Evolutionary conservation across 371 early-diverging fungal species (phyloP).

Genomic region (Actinomortierella wolfii): DNA sequence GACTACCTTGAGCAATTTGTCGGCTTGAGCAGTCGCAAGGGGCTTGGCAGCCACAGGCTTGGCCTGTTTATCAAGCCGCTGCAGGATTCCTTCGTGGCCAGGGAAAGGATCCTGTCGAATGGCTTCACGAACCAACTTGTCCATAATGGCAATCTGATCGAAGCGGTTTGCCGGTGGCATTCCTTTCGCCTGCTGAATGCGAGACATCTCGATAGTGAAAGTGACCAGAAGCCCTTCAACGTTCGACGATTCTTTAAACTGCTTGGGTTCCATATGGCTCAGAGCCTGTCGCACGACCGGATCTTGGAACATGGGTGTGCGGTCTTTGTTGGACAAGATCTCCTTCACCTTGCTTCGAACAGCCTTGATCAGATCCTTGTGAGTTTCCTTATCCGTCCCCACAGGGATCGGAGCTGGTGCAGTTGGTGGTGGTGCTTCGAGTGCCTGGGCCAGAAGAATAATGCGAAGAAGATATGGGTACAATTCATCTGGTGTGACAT

Average conservation of each 20-base stretch:
- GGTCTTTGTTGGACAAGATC: slow-evolving; percentile 23
- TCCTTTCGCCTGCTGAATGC: slow-evolving; percentile 29
- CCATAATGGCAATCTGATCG: slow-evolving; percentile 40
- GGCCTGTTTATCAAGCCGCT: slow-evolving; percentile 25
- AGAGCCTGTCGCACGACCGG: slow-evolving; percentile 37
- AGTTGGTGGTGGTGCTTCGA: slow-evolving; percentile 16
- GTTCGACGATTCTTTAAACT: slow-evolving; percentile 38
- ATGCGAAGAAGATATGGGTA: slow-evolving; percentile 37
- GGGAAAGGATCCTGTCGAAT: slow-evolving; percentile 36
- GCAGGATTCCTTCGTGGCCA: slow-evolving; percentile 33
- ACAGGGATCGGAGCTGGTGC: slow-evolving; percentile 13
- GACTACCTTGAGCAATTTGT: slow-evolving; percentile 33
- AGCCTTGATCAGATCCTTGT: slow-evolving; percentile 39
- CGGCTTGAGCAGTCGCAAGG: slow-evolving; percentile 23
- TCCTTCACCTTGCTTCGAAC: slow-evolving; percentile 28
- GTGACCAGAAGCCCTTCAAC: slow-evolving; percentile 30
- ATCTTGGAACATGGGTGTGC: slow-evolving; percentile 34
- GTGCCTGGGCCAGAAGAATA: slow-evolving; percentile 32
- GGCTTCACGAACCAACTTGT: slow-evolving; percentile 25
- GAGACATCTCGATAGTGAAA: slow-evolving; percentile 43
- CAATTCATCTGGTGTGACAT: slow-evolving; percentile 26
- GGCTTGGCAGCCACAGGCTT: slow-evolving; percentile 31
- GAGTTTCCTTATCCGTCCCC: slow-evolving; percentile 22
- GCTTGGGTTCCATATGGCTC: slow-evolving; percentile 34
- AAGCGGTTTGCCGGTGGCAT: slow-evolving; percentile 29